A percentile compares a stretch with the other conserved stretches of the same genome.
These are phyloP conservation scores for Zasmidium cellare DNA, from an alignment of 2,329 filamentous ascomycete genomes.

Conservation along the genomic window DNA sequence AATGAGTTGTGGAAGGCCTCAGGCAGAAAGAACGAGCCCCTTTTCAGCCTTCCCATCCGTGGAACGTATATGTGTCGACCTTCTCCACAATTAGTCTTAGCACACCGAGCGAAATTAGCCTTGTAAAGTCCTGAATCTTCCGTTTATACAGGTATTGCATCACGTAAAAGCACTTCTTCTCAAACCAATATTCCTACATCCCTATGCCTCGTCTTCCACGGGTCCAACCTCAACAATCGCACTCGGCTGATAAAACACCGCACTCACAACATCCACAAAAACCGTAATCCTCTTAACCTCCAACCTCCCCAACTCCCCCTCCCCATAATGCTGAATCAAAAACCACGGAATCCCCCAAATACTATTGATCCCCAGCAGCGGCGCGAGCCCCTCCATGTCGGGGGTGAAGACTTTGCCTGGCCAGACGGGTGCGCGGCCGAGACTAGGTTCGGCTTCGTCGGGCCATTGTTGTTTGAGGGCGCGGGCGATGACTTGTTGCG, in stretches of 20 bases:
- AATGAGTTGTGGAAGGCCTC: neutral
- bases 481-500: neutral
- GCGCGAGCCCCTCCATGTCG: neutral
- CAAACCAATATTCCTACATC: no score
- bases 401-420: neutral
- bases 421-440: constrained; percentile 2
- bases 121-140: no score
- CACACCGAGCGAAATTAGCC: no score
- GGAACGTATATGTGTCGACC: no score
- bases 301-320: neutral
- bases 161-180: no score
- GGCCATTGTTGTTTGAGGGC: neutral
- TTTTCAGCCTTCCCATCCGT: no score
- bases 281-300: constrained; percentile 1
- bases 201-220: neutral
- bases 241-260: neutral
- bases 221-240: neutral
- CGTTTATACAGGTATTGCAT: no score
- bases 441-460: neutral
- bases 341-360: neutral
- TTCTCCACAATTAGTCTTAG: no score
- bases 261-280: neutral
- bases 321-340: neutral
- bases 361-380: neutral
- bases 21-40: no score